Percentiles rank a stretch among this genome's conserved stretches.
phyloP scores from a whole-genome alignment of 2,329 filamentous ascomycete genomes.

The Neophaeococcomyces mojaviensis region DNA sequence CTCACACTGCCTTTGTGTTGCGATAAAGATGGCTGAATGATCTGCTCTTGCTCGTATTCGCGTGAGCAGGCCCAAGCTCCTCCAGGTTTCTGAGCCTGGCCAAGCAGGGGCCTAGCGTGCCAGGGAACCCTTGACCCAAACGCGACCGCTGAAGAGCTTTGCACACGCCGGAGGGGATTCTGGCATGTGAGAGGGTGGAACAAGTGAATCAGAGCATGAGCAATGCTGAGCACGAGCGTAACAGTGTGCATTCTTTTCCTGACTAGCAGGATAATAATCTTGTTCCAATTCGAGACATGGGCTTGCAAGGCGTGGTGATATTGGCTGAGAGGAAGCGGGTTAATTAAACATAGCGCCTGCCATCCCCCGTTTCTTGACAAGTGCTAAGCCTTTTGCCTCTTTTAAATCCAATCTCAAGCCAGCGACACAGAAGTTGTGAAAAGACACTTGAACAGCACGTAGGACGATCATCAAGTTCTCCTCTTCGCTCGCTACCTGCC shows the following conservation, averaged over 20 bases:
- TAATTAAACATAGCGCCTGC: constrained; percentile 3
- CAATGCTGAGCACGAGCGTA: neutral
- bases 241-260: neutral
- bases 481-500: neutral
- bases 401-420: constrained; percentile 1
- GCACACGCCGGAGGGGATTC: no score
- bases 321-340: neutral
- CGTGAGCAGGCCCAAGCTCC: neutral
- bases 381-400: neutral
- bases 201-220: no score
- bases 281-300: constrained; percentile 3
- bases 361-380: neutral
- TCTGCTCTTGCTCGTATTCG: neutral
- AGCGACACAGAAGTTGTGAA: neutral
- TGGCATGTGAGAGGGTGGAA: neutral
- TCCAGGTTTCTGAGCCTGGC: neutral
- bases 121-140: neutral
- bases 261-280: neutral
- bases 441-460: neutral
- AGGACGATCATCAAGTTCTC: neutral
- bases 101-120: neutral
- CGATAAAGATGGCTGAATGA: no score
- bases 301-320: neutral
- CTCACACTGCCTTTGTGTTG: neutral
- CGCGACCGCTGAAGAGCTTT: no score